phyloP scores from a whole-genome alignment of 306 rosid species.

The Senna siamea region DNA sequence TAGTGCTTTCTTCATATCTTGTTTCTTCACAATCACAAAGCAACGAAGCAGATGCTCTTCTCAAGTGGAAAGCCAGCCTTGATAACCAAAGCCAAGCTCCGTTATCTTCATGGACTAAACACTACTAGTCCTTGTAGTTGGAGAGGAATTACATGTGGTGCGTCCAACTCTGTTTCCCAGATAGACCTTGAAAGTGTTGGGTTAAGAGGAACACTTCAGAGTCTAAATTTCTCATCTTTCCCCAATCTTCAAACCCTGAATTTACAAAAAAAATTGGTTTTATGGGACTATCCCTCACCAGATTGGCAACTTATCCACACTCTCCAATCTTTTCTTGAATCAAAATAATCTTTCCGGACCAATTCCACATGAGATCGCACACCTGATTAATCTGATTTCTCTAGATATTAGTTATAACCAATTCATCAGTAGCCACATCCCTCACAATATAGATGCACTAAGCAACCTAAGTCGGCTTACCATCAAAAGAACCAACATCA shows the following conservation, averaged over 20 bases:
- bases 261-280: neutral
- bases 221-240: slow-evolving; percentile 26
- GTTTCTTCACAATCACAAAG: neutral
- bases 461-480: too few relatives aligned
- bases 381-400: too few relatives aligned
- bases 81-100: slow-evolving; percentile 25
- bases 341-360: neutral
- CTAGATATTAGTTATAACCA: too few relatives aligned
- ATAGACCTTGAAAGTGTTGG: neutral
- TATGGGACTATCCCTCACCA: slow-evolving; percentile 27
- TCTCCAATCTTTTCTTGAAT: too few relatives aligned
- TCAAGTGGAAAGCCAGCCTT: neutral
- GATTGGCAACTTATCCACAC: too few relatives aligned
- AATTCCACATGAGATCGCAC: neutral
- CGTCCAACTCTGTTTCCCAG: neutral
- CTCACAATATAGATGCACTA: too few relatives aligned
- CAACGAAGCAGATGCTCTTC: slow-evolving; percentile 6
- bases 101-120: slow-evolving; percentile 19
- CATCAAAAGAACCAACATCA: too few relatives aligned
- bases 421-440: too few relatives aligned
- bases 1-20: neutral
- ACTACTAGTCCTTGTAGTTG: slow-evolving; percentile 1
- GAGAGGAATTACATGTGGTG: slow-evolving; percentile 20
- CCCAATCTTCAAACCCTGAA: neutral
- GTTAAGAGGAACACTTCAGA: slow-evolving; percentile 25